A percentile compares a stretch with the other conserved stretches of the same genome.
Evolutionary conservation across 768 basidiomycete genomes (phyloP).

Genomic region (Dentipellis sp.): DNA sequence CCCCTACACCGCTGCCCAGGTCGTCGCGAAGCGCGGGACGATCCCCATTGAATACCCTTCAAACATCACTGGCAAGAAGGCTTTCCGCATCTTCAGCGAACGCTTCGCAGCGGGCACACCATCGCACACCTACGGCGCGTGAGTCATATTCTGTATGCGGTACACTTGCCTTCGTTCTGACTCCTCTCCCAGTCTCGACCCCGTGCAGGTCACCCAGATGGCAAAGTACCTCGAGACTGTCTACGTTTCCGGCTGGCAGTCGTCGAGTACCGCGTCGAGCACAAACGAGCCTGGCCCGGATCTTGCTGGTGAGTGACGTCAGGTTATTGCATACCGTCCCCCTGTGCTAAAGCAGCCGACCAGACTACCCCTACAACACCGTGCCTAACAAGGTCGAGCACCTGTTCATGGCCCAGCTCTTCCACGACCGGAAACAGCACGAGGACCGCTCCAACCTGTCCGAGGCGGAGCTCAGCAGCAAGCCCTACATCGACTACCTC

Average conservation of each 20-base stretch:
- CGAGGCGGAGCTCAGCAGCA: constrained; percentile 59
- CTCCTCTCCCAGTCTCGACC: constrained; percentile 66
- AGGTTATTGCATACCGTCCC: background rate
- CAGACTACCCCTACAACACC: constrained; percentile 97
- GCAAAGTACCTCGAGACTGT: constrained; percentile 97
- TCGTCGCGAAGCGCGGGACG: constrained; percentile 90
- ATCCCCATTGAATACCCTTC: constrained; percentile 83
- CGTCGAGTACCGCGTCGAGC: constrained; percentile 86
- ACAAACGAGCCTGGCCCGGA: constrained; percentile 97
- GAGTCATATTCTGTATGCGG: constrained; percentile 32
- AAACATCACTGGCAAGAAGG: constrained; percentile 77
- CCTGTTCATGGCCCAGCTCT: constrained; percentile 94
- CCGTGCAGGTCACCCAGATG: constrained; percentile 98
- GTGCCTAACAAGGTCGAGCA: constrained; percentile 99
- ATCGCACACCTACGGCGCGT: constrained; percentile 98
- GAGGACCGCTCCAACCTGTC: constrained; percentile 66
- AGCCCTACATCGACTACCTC: constrained; percentile 78
- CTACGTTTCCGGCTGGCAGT: constrained; percentile 96
- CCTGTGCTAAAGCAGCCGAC: background rate
- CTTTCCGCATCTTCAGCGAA: constrained; percentile 63
- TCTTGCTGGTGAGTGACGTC: constrained; percentile 65
- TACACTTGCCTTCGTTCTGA: background rate
- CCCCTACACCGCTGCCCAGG: constrained; percentile 88
- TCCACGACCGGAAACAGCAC: constrained; percentile 97
- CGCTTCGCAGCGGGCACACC: constrained; percentile 74